Evolutionary conservation across 2,329 filamentous ascomycete species (phyloP).

Genomic region (Pseudocercospora ulei): DNA sequence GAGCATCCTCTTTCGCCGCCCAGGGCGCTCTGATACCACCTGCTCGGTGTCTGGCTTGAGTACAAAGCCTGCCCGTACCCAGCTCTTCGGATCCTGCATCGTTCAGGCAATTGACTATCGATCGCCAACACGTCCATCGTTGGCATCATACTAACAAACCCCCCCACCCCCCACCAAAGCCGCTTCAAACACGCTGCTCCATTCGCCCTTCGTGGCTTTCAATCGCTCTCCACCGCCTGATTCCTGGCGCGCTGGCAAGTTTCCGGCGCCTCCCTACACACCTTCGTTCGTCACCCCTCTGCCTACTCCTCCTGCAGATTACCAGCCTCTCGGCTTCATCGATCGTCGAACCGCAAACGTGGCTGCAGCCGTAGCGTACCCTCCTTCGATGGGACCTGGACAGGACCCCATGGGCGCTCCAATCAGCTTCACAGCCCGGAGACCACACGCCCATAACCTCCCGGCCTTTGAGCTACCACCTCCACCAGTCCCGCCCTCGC

Average conservation of each 20-base stretch:
- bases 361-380: constrained; percentile 53
- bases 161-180: constrained; percentile 15
- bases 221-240: constrained; percentile 27
- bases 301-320: constrained; percentile 30
- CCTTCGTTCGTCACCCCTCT: constrained; percentile 26
- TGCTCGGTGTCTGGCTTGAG: constrained; percentile 31
- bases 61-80: constrained; percentile 33
- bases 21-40: constrained; percentile 24
- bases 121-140: constrained; percentile 12
- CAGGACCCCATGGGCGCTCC: constrained; percentile 52
- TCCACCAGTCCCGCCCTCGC: constrained; percentile 45
- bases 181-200: constrained; percentile 13
- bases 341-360: constrained; percentile 46
- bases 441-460: constrained; percentile 58
- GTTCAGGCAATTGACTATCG: constrained; percentile 24
- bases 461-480: constrained; percentile 61
- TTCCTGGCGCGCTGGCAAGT: constrained; percentile 27
- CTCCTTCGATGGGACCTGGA: constrained; percentile 53
- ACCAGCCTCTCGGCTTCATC: constrained; percentile 28
- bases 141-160: constrained; percentile 9
- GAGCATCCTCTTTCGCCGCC: constrained; percentile 24
- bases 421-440: constrained; percentile 59
- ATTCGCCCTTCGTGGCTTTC: constrained; percentile 32
- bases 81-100: constrained; percentile 29
- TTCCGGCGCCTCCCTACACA: constrained; percentile 21